phyloP scores from a whole-genome alignment of 306 rosid species.

The Psophocarpus tetragonolobus region DNA sequence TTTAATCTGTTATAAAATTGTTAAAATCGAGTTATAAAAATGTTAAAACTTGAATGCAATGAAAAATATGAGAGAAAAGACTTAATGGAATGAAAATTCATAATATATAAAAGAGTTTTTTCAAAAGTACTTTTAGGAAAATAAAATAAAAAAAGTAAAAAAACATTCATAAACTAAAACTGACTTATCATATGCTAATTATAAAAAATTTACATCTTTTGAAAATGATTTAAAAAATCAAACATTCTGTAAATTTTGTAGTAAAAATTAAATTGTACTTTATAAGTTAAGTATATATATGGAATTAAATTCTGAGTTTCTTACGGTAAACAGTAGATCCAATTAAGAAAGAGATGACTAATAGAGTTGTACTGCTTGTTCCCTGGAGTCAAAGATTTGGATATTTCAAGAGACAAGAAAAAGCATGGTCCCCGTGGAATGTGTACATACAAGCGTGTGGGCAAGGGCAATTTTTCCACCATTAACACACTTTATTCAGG shows the following conservation, averaged over 20 bases:
- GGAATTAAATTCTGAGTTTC: neutral
- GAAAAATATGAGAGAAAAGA: neutral
- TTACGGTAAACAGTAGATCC: neutral
- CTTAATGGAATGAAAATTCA: neutral
- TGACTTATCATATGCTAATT: too few species aligned
- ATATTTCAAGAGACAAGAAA: constrained; percentile 27
- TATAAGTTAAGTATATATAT: neutral
- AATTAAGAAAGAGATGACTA: neutral
- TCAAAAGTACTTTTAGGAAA: too few species aligned
- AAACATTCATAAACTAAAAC: too few species aligned
- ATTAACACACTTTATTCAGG: constrained; percentile 31
- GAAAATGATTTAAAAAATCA: too few species aligned
- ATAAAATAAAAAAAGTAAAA: too few species aligned
- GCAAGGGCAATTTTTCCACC: neutral
- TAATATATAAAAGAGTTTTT: too few species aligned
- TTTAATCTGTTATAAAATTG: neutral
- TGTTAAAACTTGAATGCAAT: neutral
- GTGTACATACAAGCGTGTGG: constrained; percentile 42
- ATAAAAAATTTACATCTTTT: too few species aligned
- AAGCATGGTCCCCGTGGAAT: constrained; percentile 27
- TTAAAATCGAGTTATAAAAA: too few species aligned
- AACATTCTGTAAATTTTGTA: neutral
- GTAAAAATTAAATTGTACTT: neutral
- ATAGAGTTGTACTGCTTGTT: neutral
- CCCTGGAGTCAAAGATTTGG: constrained; percentile 8